Evolutionary conservation across 2,329 filamentous ascomycete genomes (phyloP).

Genomic region (Sclerotinia glacialis): DNA sequence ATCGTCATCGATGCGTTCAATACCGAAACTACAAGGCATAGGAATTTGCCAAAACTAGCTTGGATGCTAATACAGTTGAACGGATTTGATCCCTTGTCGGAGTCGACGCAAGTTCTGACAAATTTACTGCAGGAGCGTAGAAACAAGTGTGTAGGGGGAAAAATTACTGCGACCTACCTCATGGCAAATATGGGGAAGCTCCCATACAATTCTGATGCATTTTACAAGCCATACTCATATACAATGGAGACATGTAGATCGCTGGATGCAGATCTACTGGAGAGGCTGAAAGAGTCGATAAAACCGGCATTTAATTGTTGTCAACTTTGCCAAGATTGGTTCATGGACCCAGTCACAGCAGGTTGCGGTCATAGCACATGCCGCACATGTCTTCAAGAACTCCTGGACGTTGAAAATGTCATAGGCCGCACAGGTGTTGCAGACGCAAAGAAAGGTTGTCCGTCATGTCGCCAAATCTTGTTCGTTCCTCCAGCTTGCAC

Average conservation of each 20-base stretch:
- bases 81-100: no score
- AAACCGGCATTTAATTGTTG: slow-evolving; percentile 77
- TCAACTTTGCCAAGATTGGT: slow-evolving; percentile 80
- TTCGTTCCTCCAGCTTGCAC: slow-evolving; percentile 45
- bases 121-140: no score
- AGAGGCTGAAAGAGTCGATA: slow-evolving; percentile 58
- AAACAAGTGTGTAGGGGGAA: background rate
- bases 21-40: background rate
- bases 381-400: slow-evolving; percentile 66
- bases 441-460: slow-evolving; percentile 50
- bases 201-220: background rate
- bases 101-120: no score
- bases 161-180: background rate
- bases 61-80: no score
- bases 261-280: slow-evolving; percentile 51
- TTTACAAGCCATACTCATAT: background rate
- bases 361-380: slow-evolving; percentile 89
- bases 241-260: background rate
- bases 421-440: slow-evolving; percentile 57
- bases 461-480: slow-evolving; percentile 70
- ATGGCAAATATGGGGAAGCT: background rate
- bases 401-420: slow-evolving; percentile 44
- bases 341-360: slow-evolving; percentile 80
- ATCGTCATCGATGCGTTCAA: background rate
- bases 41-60: no score